Conservation (phyloP, 495 filamentous ascomycete species). For the Bathelium albidoporum region DNA sequence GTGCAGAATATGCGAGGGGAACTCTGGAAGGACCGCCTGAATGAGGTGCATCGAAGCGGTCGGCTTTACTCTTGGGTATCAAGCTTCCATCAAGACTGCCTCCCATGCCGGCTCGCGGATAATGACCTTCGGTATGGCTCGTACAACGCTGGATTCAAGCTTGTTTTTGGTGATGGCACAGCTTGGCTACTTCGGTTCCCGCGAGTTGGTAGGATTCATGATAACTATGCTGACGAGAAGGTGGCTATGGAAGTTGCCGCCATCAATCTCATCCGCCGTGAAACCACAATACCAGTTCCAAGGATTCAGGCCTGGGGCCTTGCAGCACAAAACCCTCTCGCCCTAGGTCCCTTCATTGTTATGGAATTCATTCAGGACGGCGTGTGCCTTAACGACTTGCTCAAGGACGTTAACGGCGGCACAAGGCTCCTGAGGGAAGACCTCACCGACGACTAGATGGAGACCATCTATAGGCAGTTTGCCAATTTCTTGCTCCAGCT, state of each 20-base stretch:
- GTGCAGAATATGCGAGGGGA: background rate
- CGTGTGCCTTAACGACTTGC: background rate
- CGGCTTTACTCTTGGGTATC: conserved; percentile 32
- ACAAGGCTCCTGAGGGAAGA: conserved; percentile 8
- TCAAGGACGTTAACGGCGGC: background rate
- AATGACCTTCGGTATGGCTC: background rate
- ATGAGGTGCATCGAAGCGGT: conserved; percentile 23
- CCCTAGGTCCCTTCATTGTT: background rate
- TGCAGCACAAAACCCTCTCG: background rate
- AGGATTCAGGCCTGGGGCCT: background rate
- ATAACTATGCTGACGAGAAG: background rate
- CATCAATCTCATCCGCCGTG: background rate
- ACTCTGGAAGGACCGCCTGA: conserved; percentile 32
- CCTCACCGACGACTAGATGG: conserved; percentile 20
- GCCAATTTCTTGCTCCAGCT: conserved; percentile 27
- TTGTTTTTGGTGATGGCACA: background rate
- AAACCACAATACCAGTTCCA: background rate
- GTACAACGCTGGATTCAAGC: background rate
- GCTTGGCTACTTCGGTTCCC: background rate
- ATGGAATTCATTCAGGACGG: background rate
- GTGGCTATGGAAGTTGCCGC: background rate
- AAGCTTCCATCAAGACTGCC: conserved; percentile 30
- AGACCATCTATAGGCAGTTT: conserved; percentile 28
- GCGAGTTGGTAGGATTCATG: background rate
- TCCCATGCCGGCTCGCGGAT: conserved; percentile 25